These are phyloP conservation scores for Lasiodiplodia gonubiensis DNA, from an alignment of 2,329 filamentous ascomycete species.

Conservation along the genomic window DNA sequence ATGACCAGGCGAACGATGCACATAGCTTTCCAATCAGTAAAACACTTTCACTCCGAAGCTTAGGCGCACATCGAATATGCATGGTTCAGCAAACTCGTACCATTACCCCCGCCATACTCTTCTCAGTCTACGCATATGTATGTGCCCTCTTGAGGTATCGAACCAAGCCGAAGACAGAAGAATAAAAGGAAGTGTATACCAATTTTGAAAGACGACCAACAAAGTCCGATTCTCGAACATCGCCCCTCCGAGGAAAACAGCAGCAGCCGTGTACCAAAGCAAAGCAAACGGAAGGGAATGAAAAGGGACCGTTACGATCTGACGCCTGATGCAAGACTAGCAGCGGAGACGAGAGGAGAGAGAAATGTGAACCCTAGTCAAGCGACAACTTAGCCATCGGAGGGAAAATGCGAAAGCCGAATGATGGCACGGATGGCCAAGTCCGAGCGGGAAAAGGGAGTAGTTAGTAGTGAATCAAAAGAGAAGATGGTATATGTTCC, in stretches of 20 bases:
- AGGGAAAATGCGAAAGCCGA: not conserved
- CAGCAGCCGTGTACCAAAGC: too few species aligned
- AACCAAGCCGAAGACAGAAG: not conserved
- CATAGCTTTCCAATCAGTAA: too few species aligned
- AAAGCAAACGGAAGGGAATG: not conserved
- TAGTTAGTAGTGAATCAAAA: not conserved
- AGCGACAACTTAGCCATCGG: not conserved
- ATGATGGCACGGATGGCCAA: not conserved
- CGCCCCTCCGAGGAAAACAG: not conserved
- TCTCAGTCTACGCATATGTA: not conserved
- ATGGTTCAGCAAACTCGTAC: not conserved
- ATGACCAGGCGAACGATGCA: too few species aligned
- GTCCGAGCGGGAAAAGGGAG: not conserved
- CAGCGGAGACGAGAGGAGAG: not conserved
- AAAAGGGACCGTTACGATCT: not conserved
- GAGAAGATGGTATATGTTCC: constrained; percentile 10
- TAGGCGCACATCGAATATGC: not conserved
- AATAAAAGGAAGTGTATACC: not conserved
- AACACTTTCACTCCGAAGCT: not conserved
- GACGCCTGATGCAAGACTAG: not conserved
- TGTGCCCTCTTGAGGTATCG: not conserved
- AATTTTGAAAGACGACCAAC: not conserved
- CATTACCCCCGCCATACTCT: not conserved
- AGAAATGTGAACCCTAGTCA: not conserved
- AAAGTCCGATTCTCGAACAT: not conserved